Conservation (phyloP, 306 rosid genomes). For the Gastrolobium villosum region DNA sequence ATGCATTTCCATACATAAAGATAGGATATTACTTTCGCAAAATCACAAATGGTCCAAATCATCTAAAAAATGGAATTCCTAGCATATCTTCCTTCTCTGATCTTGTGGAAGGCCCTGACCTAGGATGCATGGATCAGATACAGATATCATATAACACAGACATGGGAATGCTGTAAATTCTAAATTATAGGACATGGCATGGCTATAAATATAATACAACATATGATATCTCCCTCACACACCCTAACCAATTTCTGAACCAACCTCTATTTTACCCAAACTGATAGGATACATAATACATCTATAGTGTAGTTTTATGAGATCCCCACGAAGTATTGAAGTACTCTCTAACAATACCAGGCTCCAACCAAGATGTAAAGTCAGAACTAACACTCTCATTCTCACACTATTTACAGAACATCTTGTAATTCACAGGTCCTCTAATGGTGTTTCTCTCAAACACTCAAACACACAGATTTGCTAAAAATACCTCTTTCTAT, state of each 20-base stretch:
- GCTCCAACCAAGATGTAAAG: neutral
- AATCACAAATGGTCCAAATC: conserved; percentile 7
- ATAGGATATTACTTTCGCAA: neutral
- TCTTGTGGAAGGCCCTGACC: neutral
- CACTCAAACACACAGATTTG: too few species aligned
- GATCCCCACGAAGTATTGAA: neutral
- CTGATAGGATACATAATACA: neutral
- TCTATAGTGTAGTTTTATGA: conserved; percentile 12
- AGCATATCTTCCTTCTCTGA: neutral
- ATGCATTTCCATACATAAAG: neutral
- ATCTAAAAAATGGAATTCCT: neutral
- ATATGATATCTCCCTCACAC: neutral
- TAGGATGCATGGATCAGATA: neutral
- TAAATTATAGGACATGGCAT: neutral
- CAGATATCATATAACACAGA: neutral
- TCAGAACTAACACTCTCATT: neutral
- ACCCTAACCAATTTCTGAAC: neutral
- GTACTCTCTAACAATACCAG: neutral
- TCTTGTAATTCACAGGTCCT: too few species aligned
- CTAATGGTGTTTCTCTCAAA: too few species aligned
- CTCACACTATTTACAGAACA: neutral
- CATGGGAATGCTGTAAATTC: neutral
- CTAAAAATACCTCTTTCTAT: too few species aligned
- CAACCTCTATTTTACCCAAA: neutral
- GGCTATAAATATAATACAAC: neutral